These are phyloP conservation scores for Agroathelia rolfsii DNA, from an alignment of 1,284 basidiomycete genomes.

Conservation along the genomic window DNA sequence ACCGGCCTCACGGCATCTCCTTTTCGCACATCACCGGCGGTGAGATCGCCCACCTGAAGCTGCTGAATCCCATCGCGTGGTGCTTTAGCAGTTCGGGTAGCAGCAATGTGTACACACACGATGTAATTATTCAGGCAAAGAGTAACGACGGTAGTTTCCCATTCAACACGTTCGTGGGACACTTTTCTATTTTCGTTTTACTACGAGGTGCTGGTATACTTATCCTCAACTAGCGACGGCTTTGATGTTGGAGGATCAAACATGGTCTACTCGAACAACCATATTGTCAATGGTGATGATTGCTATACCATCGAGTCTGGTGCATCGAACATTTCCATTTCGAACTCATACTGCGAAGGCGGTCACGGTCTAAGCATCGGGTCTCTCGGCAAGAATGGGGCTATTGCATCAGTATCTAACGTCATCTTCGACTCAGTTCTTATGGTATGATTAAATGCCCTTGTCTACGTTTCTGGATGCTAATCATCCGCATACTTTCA, in stretches of 20 bases:
- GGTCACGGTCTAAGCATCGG: constrained; percentile 55
- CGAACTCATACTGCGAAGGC: constrained; percentile 42
- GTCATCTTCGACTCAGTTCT: constrained; percentile 30
- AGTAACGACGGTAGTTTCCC: constrained; percentile 37
- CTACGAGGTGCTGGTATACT: neutral
- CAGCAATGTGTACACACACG: constrained; percentile 33
- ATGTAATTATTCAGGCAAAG: constrained; percentile 9
- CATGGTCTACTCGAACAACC: constrained; percentile 47
- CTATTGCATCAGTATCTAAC: constrained; percentile 44
- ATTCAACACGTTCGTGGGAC: constrained; percentile 42
- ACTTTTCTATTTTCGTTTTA: constrained; percentile 14
- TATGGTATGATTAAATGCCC: constrained; percentile 13
- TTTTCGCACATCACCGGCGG: constrained; percentile 45
- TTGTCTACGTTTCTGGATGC: neutral
- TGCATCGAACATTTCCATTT: constrained; percentile 46
- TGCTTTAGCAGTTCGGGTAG: constrained; percentile 44
- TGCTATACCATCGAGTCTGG: constrained; percentile 50
- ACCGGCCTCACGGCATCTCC: constrained; percentile 43
- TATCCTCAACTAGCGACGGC: constrained; percentile 22
- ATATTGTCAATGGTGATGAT: constrained; percentile 51
- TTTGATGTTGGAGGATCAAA: constrained; percentile 49
- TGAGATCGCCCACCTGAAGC: constrained; percentile 45
- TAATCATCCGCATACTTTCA: constrained; percentile 3
- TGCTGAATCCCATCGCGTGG: constrained; percentile 56
- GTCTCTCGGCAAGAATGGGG: constrained; percentile 41